These are phyloP conservation scores for Pseudoperonospora humuli DNA, from an alignment of 352 stramenopile species.

Conservation along the genomic window DNA sequence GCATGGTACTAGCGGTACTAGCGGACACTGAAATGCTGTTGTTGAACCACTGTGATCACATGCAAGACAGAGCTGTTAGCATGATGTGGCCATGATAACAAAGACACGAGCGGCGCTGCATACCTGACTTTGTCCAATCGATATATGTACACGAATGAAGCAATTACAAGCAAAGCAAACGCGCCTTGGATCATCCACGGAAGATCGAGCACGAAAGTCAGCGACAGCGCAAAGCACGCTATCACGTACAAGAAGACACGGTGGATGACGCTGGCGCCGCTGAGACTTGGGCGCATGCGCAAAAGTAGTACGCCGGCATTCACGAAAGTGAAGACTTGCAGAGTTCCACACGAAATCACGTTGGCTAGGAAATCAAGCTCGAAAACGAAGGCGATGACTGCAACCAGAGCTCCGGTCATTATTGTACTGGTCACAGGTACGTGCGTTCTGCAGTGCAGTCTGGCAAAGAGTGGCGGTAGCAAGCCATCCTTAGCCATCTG, in stretches of 20 bases:
- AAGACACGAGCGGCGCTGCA: conserved; percentile 1
- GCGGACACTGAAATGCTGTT: conserved; percentile 50
- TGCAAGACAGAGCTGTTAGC: neutral
- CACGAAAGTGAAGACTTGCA: conserved; percentile 91
- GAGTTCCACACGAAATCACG: conserved; percentile 87
- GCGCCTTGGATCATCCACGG: conserved; percentile 39
- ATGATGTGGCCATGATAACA: neutral
- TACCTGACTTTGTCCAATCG: conserved; percentile 53
- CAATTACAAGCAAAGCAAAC: conserved; percentile 27
- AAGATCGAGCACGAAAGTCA: conserved; percentile 61
- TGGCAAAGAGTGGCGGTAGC: conserved; percentile 54
- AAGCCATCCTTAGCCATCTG: conserved; percentile 86
- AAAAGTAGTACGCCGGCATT: conserved; percentile 86
- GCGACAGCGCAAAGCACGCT: conserved; percentile 48
- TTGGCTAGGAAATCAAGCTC: conserved; percentile 88
- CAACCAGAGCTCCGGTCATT: conserved; percentile 79
- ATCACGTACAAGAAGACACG: conserved; percentile 57
- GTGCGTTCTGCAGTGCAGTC: conserved; percentile 49
- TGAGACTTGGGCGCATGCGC: conserved; percentile 47
- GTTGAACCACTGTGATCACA: conserved; percentile 13
- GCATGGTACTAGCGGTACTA: conserved; percentile 50
- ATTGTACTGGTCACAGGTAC: conserved; percentile 80
- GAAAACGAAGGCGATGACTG: conserved; percentile 80
- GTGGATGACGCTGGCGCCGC: conserved; percentile 30
- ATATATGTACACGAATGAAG: conserved; percentile 43